These are phyloP conservation scores for Raffaelea ambrosiae DNA, from an alignment of 2,329 filamentous ascomycete species.

Conservation along the genomic window DNA sequence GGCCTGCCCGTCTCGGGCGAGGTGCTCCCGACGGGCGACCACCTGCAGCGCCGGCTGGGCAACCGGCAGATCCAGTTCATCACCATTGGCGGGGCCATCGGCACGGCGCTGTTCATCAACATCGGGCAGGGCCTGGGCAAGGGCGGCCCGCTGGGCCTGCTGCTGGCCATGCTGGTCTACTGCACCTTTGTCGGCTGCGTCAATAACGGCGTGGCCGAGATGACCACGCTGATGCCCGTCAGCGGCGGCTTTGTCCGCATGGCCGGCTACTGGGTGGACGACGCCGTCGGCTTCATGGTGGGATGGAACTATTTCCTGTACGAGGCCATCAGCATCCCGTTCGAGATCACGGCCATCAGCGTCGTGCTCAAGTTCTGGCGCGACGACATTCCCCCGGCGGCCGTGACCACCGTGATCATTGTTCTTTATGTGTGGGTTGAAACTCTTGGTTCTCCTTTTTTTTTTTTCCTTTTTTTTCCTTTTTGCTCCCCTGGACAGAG, in stretches of 20 bases:
- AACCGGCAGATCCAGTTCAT: constrained; percentile 52
- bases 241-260: constrained; percentile 56
- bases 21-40: constrained; percentile 1
- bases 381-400: too few relatives aligned
- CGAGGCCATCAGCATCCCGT: constrained; percentile 30
- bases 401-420: not conserved
- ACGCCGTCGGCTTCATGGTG: constrained; percentile 51
- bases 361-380: constrained; percentile 36
- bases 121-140: constrained; percentile 47
- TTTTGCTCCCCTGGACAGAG: not conserved
- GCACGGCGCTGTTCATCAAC: constrained; percentile 51
- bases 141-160: constrained; percentile 38
- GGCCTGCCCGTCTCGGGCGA: too few relatives aligned
- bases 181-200: constrained; percentile 47
- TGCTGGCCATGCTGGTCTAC: constrained; percentile 52
- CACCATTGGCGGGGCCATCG: constrained; percentile 49
- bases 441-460: not conserved
- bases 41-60: constrained; percentile 37
- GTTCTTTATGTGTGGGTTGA: not conserved
- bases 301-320: constrained; percentile 36
- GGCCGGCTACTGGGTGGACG: constrained; percentile 57
- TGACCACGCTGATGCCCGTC: constrained; percentile 54
- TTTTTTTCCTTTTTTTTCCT: not conserved
- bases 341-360: constrained; percentile 31
- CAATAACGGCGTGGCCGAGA: constrained; percentile 59